A percentile compares a stretch with the other conserved stretches of the same genome.
These are phyloP conservation scores for Epichloe bromicola DNA, from an alignment of 2,329 filamentous ascomycete species.

Conservation along the genomic window DNA sequence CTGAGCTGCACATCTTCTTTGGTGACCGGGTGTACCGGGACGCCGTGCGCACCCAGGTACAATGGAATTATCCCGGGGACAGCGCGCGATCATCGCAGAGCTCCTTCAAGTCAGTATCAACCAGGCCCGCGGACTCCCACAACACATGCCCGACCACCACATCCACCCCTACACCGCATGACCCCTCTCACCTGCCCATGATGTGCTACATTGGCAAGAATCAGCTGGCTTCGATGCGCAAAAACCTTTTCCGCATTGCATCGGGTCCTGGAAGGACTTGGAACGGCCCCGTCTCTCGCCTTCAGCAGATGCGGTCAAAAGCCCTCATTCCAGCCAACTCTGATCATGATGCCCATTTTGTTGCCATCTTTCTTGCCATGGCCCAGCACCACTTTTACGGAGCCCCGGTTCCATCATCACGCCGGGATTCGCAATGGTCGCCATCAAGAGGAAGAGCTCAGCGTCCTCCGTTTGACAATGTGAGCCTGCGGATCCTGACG, in stretches of 20 bases:
- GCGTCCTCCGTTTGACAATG: conserved; percentile 28
- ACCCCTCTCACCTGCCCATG: conserved; percentile 19
- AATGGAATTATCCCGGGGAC: conserved; percentile 31
- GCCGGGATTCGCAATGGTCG: conserved; percentile 16
- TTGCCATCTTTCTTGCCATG: conserved; percentile 41
- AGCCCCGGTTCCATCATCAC: conserved; percentile 9
- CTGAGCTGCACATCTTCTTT: conserved; percentile 37
- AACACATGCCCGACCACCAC: conserved; percentile 3
- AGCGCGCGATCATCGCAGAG: conserved; percentile 14
- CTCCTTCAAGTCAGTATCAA: conserved; percentile 25
- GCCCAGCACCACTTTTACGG: conserved; percentile 42
- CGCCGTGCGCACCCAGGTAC: conserved; percentile 33
- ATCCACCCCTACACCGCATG: conserved; percentile 10
- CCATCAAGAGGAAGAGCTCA: conserved; percentile 9
- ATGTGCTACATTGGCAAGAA: conserved; percentile 34
- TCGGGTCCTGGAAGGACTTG: conserved; percentile 24
- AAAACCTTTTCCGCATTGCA: conserved; percentile 32
- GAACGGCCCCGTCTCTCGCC: conserved; percentile 34
- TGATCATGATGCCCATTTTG: conserved; percentile 39
- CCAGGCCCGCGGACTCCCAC: conserved; percentile 21
- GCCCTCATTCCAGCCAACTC: conserved; percentile 32
- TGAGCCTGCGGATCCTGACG: conserved; percentile 37
- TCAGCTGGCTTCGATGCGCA: conserved; percentile 32
- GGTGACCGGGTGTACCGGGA: conserved; percentile 31
- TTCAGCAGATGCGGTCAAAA: conserved; percentile 35